Evolutionary conservation across 2,329 filamentous ascomycete species (phyloP).

Genomic region (Amauroascus niger): DNA sequence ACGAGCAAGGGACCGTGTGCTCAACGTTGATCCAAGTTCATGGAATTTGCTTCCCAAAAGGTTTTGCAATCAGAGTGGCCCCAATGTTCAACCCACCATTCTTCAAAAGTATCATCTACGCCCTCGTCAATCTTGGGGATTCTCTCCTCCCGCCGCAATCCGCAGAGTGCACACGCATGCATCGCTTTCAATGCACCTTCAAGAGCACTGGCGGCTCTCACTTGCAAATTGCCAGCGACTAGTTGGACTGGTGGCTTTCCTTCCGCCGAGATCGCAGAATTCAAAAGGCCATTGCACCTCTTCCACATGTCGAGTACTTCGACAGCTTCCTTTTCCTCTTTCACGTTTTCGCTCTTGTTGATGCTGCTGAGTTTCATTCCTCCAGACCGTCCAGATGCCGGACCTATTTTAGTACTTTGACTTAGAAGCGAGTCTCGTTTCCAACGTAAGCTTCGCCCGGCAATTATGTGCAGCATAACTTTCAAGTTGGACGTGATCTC

Average conservation of each 20-base stretch:
- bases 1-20: background rate
- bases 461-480: slow-evolving; percentile 69
- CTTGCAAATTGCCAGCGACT: slow-evolving; percentile 57
- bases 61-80: slow-evolving; percentile 68
- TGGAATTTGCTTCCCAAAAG: slow-evolving; percentile 75
- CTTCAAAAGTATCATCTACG: slow-evolving; percentile 83
- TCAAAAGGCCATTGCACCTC: slow-evolving; percentile 62
- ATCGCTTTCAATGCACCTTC: slow-evolving; percentile 64
- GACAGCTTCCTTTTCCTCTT: slow-evolving; percentile 74
- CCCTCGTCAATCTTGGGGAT: slow-evolving; percentile 63
- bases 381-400: slow-evolving; percentile 59
- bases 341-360: slow-evolving; percentile 69
- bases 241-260: slow-evolving; percentile 51
- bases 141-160: slow-evolving; percentile 77
- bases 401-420: slow-evolving; percentile 77
- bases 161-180: slow-evolving; percentile 74
- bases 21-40: slow-evolving; percentile 57
- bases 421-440: slow-evolving; percentile 76
- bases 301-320: slow-evolving; percentile 70
- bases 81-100: slow-evolving; percentile 94
- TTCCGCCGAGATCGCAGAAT: slow-evolving; percentile 46
- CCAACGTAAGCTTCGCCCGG: slow-evolving; percentile 79
- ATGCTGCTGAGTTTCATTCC: slow-evolving; percentile 87
- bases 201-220: slow-evolving; percentile 51
- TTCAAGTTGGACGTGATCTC: slow-evolving; percentile 27